phyloP scores from a whole-genome alignment of 176 grass and related monocot genomes.

The Oryza coarctata region DNA sequence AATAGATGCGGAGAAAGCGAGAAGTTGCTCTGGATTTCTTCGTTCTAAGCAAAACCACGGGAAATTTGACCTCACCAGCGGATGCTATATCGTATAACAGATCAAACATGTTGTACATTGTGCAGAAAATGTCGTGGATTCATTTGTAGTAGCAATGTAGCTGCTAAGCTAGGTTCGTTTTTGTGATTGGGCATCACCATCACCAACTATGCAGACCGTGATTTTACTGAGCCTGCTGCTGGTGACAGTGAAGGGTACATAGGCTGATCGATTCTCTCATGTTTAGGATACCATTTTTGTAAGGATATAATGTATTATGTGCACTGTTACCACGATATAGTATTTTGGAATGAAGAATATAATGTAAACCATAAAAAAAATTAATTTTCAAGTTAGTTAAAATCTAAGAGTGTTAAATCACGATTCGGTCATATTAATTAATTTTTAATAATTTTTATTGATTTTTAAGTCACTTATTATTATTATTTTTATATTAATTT shows the following conservation, averaged over 20 bases:
- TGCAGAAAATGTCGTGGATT: slow-evolving; percentile 27
- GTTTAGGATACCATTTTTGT: slow-evolving; percentile 2
- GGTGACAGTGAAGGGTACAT: slow-evolving; percentile 18
- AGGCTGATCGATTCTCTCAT: background rate
- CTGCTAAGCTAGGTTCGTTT: slow-evolving; percentile 5
- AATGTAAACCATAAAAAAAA: no score
- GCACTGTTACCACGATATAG: background rate
- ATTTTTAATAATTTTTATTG: no score
- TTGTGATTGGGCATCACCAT: background rate
- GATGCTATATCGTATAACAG: background rate
- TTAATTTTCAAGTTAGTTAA: no score
- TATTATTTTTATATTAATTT: no score
- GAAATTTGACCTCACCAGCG: background rate
- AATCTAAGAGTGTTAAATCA: no score
- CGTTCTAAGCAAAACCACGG: slow-evolving; percentile 38
- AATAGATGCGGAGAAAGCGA: slow-evolving; percentile 64
- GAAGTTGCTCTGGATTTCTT: slow-evolving; percentile 43
- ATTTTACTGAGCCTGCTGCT: slow-evolving; percentile 50
- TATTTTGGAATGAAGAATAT: no score
- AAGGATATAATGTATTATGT: background rate
- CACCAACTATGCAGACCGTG: slow-evolving; percentile 8
- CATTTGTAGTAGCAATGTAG: slow-evolving; percentile 33
- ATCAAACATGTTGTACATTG: slow-evolving; percentile 34
- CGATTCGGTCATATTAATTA: no score
- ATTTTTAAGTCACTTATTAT: no score